phyloP scores from a whole-genome alignment of 805 yeast genomes.

The Yarrowia keelungensis region DNA sequence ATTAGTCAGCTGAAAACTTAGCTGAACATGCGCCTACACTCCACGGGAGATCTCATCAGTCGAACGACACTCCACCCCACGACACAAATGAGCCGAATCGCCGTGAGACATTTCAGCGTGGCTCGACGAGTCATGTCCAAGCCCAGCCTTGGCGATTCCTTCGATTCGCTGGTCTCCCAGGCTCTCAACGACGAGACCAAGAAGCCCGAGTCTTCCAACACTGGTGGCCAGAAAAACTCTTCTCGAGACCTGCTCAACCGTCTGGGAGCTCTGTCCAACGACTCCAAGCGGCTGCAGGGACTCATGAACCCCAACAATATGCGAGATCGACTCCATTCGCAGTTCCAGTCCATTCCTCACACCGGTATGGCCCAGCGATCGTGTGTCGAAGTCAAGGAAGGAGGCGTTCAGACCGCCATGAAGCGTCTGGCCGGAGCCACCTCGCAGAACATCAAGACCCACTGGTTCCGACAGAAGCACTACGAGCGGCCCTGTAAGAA shows the following conservation, averaged over 20 bases:
- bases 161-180: conserved; percentile 32
- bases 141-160: conserved; percentile 23
- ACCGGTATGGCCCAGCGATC: conserved; percentile 38
- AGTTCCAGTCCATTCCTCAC: conserved; percentile 37
- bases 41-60: conserved; percentile 19
- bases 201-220: neutral
- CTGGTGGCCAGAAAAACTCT: conserved; percentile 12
- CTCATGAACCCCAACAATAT: conserved; percentile 32
- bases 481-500: conserved; percentile 36
- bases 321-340: conserved; percentile 19
- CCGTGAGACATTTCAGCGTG: conserved; percentile 32
- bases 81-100: conserved; percentile 26
- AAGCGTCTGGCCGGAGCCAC: conserved; percentile 11
- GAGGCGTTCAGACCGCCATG: conserved; percentile 25
- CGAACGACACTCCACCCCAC: neutral
- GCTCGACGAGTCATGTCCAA: conserved; percentile 35
- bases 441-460: neutral
- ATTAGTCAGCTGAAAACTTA: conserved; percentile 26
- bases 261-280: conserved; percentile 37
- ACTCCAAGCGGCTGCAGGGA: conserved; percentile 36
- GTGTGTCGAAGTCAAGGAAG: conserved; percentile 30
- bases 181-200: conserved; percentile 32
- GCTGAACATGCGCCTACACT: neutral
- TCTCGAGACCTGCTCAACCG: conserved; percentile 32
- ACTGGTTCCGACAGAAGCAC: conserved; percentile 32